Conservation (phyloP, 2,329 filamentous ascomycete species). For the Monosporascus sp. region DNA sequence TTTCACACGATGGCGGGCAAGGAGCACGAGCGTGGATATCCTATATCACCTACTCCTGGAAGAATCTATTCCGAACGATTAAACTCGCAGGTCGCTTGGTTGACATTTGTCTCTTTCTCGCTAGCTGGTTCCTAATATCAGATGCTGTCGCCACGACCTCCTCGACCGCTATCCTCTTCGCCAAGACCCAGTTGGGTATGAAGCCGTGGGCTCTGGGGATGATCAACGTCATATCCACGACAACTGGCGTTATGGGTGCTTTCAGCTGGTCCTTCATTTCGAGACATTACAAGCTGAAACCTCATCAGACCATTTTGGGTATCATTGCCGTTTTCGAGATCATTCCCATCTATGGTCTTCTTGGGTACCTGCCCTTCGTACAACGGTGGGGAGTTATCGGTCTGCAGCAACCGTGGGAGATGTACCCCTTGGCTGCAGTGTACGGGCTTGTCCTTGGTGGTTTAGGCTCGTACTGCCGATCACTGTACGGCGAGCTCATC, state of each 20-base stretch:
- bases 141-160: slow-evolving; percentile 93
- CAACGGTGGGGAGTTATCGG: slow-evolving; percentile 70
- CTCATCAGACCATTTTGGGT: slow-evolving; percentile 85
- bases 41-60: slow-evolving; percentile 83
- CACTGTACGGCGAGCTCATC: slow-evolving; percentile 87
- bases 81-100: slow-evolving; percentile 66
- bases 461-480: slow-evolving; percentile 84
- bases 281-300: slow-evolving; percentile 60
- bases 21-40: slow-evolving; percentile 51
- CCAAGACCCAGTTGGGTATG: slow-evolving; percentile 91
- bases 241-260: slow-evolving; percentile 78
- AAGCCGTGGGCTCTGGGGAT: slow-evolving; percentile 78
- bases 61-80: slow-evolving; percentile 74
- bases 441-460: slow-evolving; percentile 96
- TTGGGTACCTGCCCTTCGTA: slow-evolving; percentile 81
- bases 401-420: slow-evolving; percentile 92
- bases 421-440: slow-evolving; percentile 86
- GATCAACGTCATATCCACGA: slow-evolving; percentile 88
- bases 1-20: slow-evolving; percentile 42
- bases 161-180: slow-evolving; percentile 90
- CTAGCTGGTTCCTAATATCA: slow-evolving; percentile 89
- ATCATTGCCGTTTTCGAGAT: slow-evolving; percentile 88
- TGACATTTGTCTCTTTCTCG: slow-evolving; percentile 74
- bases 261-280: slow-evolving; percentile 85
- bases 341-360: slow-evolving; percentile 84